A percentile compares a stretch with the other conserved stretches of the same genome.
Evolutionary conservation across 2,329 filamentous ascomycete genomes (phyloP).

Genomic region (Aspergillus sojae): DNA sequence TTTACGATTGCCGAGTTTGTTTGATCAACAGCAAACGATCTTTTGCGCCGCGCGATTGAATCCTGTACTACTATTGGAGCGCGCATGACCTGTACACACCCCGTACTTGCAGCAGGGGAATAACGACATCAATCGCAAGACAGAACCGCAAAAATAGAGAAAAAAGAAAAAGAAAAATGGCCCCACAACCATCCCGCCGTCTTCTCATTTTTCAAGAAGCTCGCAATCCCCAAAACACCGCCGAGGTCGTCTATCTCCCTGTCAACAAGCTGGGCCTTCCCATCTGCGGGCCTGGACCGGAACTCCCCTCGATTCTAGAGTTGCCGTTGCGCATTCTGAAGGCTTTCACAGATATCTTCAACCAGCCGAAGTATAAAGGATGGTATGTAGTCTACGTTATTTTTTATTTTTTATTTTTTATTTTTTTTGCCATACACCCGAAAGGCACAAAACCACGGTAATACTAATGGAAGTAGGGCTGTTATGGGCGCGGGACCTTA

Average conservation of each 20-base stretch:
- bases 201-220: constrained; percentile 44
- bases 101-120: not conserved
- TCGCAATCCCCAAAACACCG: constrained; percentile 32
- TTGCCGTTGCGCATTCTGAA: constrained; percentile 36
- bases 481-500: constrained; percentile 38
- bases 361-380: constrained; percentile 41
- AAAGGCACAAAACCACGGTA: not conserved
- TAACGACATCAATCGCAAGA: not conserved
- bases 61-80: not conserved
- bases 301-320: constrained; percentile 37
- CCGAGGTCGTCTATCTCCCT: constrained; percentile 34
- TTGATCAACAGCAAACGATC: not conserved
- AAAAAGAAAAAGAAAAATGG: constrained; percentile 3
- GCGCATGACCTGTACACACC: not conserved
- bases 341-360: constrained; percentile 44
- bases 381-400: constrained; percentile 29
- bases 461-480: constrained; percentile 27
- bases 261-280: constrained; percentile 42
- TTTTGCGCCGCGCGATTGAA: not conserved
- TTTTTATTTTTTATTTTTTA: too few relatives aligned
- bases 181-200: constrained; percentile 23
- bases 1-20: not conserved
- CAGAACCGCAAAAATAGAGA: not conserved
- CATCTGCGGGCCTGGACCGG: constrained; percentile 36
- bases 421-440: constrained; percentile 4